Base-by-base conservation (phyloP, 179 eudicot genomes). In the Camellia oleifera region DNA sequence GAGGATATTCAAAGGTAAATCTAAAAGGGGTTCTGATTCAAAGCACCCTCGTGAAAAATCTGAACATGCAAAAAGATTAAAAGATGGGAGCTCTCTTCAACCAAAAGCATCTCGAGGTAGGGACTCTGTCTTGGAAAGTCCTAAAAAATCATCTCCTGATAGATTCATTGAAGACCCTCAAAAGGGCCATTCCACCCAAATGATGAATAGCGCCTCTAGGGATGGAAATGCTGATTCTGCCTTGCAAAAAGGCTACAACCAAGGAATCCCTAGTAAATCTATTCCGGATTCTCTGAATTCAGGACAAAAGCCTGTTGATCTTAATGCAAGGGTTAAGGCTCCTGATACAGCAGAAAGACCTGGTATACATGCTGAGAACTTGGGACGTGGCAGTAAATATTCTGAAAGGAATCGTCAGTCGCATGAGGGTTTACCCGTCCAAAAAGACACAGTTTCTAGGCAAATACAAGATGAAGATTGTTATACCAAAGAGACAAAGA, bases 11-110 rank as follows among this genome's bases (percentile, higher is more conserved):
- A 87, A 89, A 81, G 80, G 90, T 72, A 92, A 87, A 81, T 85
- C 90, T 62, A 96, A 89, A 86, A 89, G 93, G 82, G 83, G 78
- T 69, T 82, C 86, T 8, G 82, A 88, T 64, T 81, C 74, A 56
- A 87, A 83, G 77, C 89, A 82, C 74, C 76, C 52, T 72, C 88
- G 82, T 84, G 93, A 83, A 63, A 87, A 83, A 79, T 77, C 84
- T 82, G 91, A 83, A 62, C 85, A 66, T 79, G 76, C 67, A 15
- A 93, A 91, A 81, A 89, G 87, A 84, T 68, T 73, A 66, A 89
- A 91, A 88, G 61, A 84, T 64, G 92, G 82, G 82, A 83, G 75
- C 79, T 61, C 76, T 80, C 79, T 86, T 75, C 90, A 86, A 62
- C 83, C 86, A 40, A 69, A 82, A 74, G 67, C 78, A 14, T 75